Base-by-base conservation (phyloP, 768 basidiomycete genomes). In the Antrodiella citrinella region DNA sequence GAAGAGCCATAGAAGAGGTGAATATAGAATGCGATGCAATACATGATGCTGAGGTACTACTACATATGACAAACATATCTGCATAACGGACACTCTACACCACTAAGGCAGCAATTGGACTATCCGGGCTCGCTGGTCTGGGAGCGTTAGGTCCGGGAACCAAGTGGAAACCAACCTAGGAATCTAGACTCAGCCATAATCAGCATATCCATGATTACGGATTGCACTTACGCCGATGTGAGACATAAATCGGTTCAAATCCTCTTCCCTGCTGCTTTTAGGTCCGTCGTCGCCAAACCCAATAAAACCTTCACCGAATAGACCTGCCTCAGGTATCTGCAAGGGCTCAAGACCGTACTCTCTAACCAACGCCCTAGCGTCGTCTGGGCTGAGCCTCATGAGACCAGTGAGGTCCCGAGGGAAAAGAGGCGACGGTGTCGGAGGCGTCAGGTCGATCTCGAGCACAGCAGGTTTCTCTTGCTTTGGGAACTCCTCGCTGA, bases 361-460 rank as follows among this genome's bases (percentile, higher is more conserved):
- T 24, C 57, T 57, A 24, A 77, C 58, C 1, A 78, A 69, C 26
- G 60, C 64, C 49, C 64, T 65, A 1, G 74, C 69, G 19, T 65
- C 62, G 12, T 69, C 69, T n/a, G 71, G 62, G 13, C 63, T 66
- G 21, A 77, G 64, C n/a, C 66, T 59, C 54, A 76, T 72, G 9
- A 81, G 63, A 2, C 66, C 63, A n/a, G 64, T 61, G 30, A 78
- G 58, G 51, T 76, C 69, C n/a, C 64, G 64, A 13, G 78, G 77
- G 62, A 77, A 77, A 25, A 72, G 58, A 1, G 70, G 65, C 3
- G 76, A 78, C 4, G 71, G 63, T 0, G 69, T 70, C 1, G 69
- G 65, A 4, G 47, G 48, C 13, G 44, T 30, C 43, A 52, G 20
- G 41, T 57, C 51, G n/a, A 59, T 54, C 18, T 26, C 49, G 7